Evolutionary conservation across 2,329 filamentous ascomycete species (phyloP).

Genomic region (Chaetomiaceae sp.): DNA sequence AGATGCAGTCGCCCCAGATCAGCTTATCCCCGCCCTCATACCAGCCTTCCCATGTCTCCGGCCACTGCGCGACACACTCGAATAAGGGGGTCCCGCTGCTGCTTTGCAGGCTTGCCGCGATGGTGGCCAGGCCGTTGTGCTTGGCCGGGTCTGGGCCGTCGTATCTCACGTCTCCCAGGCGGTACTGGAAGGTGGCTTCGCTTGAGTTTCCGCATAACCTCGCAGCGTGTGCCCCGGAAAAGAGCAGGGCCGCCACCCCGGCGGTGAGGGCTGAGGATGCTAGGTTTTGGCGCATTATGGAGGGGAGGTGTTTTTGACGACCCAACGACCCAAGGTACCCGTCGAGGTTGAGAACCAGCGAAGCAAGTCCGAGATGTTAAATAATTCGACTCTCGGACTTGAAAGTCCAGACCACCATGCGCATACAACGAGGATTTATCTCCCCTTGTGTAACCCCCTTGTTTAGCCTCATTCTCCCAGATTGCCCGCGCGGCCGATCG

Average conservation of each 20-base stretch:
- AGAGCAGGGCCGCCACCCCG: slow-evolving; percentile 4
- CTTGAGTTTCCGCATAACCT: slow-evolving; percentile 23
- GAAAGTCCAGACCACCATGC: too few relatives aligned
- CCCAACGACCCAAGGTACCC: not conserved
- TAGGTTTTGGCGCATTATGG: slow-evolving; percentile 21
- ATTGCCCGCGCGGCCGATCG: slow-evolving; percentile 11
- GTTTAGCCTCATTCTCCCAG: slow-evolving; percentile 14
- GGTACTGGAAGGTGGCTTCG: slow-evolving; percentile 27
- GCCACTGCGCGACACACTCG: slow-evolving; percentile 36
- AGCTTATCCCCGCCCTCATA: slow-evolving; percentile 28
- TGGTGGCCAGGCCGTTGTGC: slow-evolving; percentile 25
- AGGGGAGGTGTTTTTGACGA: not conserved
- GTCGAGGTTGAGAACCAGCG: not conserved
- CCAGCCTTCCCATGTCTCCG: slow-evolving; percentile 32
- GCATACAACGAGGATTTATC: too few relatives aligned
- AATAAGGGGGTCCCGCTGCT: slow-evolving; percentile 29
- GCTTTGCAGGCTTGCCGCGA: slow-evolving; percentile 28
- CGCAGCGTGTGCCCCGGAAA: slow-evolving; percentile 21
- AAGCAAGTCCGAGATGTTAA: too few relatives aligned
- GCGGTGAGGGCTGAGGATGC: slow-evolving; percentile 10
- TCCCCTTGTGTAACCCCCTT: not conserved
- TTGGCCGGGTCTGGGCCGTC: slow-evolving; percentile 27
- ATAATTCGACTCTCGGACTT: too few relatives aligned
- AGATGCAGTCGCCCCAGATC: slow-evolving; percentile 37
- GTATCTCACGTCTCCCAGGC: slow-evolving; percentile 30